Base-by-base conservation (phyloP, 306 rosid species). In the Quercus gilva region DNA sequence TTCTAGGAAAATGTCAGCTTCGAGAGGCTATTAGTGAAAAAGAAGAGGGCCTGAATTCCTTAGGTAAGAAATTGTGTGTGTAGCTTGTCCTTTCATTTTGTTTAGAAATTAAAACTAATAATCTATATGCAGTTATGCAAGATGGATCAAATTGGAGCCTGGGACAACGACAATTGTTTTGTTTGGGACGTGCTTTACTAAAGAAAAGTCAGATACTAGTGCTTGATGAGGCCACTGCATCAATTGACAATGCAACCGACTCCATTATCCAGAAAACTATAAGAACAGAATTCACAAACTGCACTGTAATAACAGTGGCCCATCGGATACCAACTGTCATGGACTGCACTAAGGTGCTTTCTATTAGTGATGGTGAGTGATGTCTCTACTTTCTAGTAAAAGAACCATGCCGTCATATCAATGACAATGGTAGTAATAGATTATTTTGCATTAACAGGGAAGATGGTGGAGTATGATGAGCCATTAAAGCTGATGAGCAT, bases 391-490 rank as follows among this genome's bases (percentile, higher is more conserved):
- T 13, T 49, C 17, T 49, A 49, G 26, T 23, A 2, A 57, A 20
- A 10, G 10, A 20, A 18, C 12, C 9, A 57, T 57, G 9, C 28
- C 26, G 11, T 8, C 6, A 0, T 65, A 15, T 67, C 4, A 7
- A 33, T 29, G 51, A 31, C 4, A 33, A 9, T 4, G 8, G 53
- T 8, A 1, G 26, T 67, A 3, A 35, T 7, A 18, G 13, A 11
- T 19, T 67, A 7, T 1, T 53, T 53, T n/a, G 23, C 10, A 21
- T 19, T 29, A 60, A 64, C 94, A 92, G 99, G 99, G 67, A 84
- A 88, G 76, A 45, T 90, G 49, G 87, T 87, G 35, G 99, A 95
- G 81, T 95, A 90, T 79, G 99, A 91, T 61, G 96, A 90, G 60
- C 98, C 98, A 69, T 80, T 74, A 88, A 86, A 83, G 25, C 69